These are phyloP conservation scores for Chlorella variabilis DNA, from an alignment of 163 green algal genomes.

Conservation along the genomic window DNA sequence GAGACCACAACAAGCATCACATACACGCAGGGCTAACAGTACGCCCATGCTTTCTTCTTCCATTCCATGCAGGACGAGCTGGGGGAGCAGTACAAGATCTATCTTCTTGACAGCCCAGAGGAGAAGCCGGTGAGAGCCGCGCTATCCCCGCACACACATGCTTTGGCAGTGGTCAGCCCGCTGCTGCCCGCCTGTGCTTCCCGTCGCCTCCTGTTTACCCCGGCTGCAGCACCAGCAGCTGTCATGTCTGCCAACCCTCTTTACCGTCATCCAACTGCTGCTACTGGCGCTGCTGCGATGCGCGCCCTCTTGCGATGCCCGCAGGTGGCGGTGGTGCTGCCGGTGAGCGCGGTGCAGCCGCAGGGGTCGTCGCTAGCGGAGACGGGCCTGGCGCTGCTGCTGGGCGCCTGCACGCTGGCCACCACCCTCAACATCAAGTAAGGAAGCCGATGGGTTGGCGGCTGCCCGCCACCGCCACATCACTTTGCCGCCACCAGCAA, in stretches of 20 bases:
- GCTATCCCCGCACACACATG: not conserved
- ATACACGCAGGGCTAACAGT: too few relatives aligned
- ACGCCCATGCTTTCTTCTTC: not conserved
- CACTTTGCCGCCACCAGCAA: too few relatives aligned
- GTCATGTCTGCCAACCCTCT: too few relatives aligned
- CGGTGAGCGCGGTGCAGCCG: constrained; percentile 43
- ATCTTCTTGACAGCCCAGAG: constrained; percentile 79
- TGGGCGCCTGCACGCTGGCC: constrained; percentile 64
- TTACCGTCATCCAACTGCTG: too few relatives aligned
- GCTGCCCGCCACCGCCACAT: too few relatives aligned
- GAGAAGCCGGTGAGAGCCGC: constrained; percentile 66
- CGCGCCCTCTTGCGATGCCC: not conserved
- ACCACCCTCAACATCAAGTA: constrained; percentile 74
- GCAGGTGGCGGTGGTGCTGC: constrained; percentile 73
- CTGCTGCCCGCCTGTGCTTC: too few relatives aligned
- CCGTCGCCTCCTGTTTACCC: too few relatives aligned
- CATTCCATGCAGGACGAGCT: constrained; percentile 62
- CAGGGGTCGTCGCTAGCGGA: constrained; percentile 45
- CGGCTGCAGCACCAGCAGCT: too few relatives aligned
- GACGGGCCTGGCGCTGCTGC: constrained; percentile 62
- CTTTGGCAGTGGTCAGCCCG: not conserved
- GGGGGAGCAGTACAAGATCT: constrained; percentile 74
- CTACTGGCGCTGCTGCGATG: not conserved
- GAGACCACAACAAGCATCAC: too few relatives aligned
- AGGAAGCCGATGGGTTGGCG: not conserved